Conservation (phyloP, 1,284 basidiomycete genomes). For the Ustilago esculenta region DNA sequence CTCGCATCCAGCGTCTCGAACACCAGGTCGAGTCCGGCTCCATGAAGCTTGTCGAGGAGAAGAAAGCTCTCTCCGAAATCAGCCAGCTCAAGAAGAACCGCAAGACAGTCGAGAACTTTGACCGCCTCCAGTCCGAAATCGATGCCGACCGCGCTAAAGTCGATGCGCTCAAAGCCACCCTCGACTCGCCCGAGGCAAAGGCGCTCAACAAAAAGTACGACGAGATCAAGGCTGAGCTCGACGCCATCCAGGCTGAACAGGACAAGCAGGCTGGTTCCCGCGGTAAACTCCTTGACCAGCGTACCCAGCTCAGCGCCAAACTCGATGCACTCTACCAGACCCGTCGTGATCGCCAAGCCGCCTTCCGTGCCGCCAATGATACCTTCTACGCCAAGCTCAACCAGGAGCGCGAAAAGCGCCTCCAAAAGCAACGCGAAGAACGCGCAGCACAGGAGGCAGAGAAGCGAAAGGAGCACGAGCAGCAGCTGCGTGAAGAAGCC, state of each 20-base stretch:
- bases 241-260: conserved; percentile 82
- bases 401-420: conserved; percentile 70
- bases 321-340: conserved; percentile 77
- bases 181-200: conserved; percentile 91
- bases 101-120: conserved; percentile 57
- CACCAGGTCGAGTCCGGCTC: conserved; percentile 86
- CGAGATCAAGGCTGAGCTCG: conserved; percentile 84
- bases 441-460: conserved; percentile 83
- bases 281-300: conserved; percentile 86
- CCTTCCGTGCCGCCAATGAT: conserved; percentile 60
- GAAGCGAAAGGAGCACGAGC: conserved; percentile 83
- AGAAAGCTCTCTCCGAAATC: conserved; percentile 91
- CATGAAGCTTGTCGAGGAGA: conserved; percentile 95
- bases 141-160: conserved; percentile 79
- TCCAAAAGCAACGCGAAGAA: conserved; percentile 81
- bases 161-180: conserved; percentile 83
- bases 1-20: conserved; percentile 79
- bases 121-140: conserved; percentile 77
- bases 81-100: conserved; percentile 71
- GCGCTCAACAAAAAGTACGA: conserved; percentile 84
- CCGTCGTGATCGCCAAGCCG: conserved; percentile 75
- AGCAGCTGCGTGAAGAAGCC: conserved; percentile 88
- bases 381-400: conserved; percentile 61
- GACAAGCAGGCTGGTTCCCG: conserved; percentile 86
- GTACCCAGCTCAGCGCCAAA: conserved; percentile 74